These are phyloP conservation scores for Daedaleopsis sinensis DNA, from an alignment of 768 basidiomycete genomes.

Conservation along the genomic window DNA sequence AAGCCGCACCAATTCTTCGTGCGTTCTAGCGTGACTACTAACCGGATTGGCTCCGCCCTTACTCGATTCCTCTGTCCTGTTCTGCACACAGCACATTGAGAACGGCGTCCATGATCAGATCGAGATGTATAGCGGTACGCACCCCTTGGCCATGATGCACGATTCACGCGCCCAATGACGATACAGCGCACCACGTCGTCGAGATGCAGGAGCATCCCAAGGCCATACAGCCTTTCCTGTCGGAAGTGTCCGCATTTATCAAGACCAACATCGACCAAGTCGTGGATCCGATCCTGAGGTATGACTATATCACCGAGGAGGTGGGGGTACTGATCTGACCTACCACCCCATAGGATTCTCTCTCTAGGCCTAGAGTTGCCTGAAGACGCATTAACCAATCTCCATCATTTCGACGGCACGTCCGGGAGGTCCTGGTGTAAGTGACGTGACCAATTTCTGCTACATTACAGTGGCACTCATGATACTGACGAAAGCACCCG, in stretches of 20 bases:
- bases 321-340: not conserved
- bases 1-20: not conserved
- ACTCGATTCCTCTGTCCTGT: not conserved
- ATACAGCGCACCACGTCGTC: conserved; percentile 52
- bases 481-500: not conserved
- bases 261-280: conserved; percentile 53
- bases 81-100: conserved; percentile 50
- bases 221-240: conserved; percentile 49
- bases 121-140: conserved; percentile 61
- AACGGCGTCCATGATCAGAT: conserved; percentile 63
- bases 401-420: conserved; percentile 29
- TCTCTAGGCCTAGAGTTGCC: conserved; percentile 37
- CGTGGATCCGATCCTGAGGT: conserved; percentile 41
- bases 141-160: not conserved
- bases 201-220: conserved; percentile 51
- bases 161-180: not conserved
- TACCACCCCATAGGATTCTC: conserved; percentile 27
- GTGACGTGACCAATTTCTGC: too few relatives aligned
- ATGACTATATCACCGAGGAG: not conserved
- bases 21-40: not conserved
- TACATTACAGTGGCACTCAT: too few relatives aligned
- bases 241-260: conserved; percentile 54
- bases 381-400: conserved; percentile 35
- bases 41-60: not conserved
- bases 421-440: conserved; percentile 35